A percentile compares a stretch with the other conserved stretches of the same genome.
These are phyloP conservation scores for Stephania japonica DNA, from an alignment of 164 flowering plant species.

Conservation along the genomic window DNA sequence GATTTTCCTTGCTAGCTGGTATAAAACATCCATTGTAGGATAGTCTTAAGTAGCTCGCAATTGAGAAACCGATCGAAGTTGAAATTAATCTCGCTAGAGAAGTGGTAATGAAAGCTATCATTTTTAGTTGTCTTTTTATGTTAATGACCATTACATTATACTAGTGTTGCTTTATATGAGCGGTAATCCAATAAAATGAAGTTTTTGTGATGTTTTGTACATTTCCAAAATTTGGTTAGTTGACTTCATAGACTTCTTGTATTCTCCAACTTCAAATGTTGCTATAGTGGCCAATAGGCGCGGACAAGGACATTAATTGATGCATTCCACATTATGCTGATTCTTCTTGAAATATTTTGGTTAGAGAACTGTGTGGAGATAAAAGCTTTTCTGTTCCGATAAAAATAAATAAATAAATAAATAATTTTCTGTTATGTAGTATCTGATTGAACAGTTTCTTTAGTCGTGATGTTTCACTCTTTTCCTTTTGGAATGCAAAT, in stretches of 20 bases:
- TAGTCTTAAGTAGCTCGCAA: neutral
- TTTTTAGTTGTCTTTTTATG: neutral
- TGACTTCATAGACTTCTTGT: neutral
- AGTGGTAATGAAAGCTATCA: neutral
- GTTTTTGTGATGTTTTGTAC: neutral
- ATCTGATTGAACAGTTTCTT: neutral
- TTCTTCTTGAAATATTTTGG: no score
- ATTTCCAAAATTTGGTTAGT: neutral
- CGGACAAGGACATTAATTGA: no score
- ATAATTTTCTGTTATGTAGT: no score
- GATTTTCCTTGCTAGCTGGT: neutral
- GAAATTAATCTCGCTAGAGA: neutral
- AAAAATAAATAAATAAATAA: no score
- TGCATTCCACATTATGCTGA: no score
- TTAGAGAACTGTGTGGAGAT: no score
- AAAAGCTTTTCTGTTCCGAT: no score
- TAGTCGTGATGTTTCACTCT: neutral
- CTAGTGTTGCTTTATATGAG: neutral
- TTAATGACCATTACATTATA: neutral
- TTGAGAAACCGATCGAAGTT: neutral
- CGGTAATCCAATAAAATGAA: neutral
- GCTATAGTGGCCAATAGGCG: no score
- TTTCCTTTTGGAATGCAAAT: no score
- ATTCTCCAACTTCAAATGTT: no score
- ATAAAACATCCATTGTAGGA: neutral